These are phyloP conservation scores for Xylariaceae sp. DNA, from an alignment of 2,329 filamentous ascomycete genomes.

Conservation along the genomic window DNA sequence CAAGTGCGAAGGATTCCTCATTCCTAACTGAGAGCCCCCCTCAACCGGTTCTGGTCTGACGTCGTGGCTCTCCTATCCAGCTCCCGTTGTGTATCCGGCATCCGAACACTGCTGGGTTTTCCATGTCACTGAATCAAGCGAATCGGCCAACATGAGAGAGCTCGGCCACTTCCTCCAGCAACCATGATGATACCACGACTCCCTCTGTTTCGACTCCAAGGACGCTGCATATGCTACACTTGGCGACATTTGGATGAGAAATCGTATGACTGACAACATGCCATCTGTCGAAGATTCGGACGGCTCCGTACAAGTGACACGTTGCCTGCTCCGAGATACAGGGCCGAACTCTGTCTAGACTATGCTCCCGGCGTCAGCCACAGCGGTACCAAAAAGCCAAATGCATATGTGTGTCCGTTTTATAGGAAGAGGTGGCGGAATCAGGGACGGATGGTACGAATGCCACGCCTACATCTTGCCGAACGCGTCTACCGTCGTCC, in stretches of 20 bases:
- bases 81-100: slow-evolving; percentile 12
- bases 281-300: slow-evolving; percentile 11
- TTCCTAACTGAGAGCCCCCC: slow-evolving; percentile 5
- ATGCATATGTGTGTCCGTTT: too few species aligned
- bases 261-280: slow-evolving; percentile 24
- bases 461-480: too few species aligned
- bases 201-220: slow-evolving; percentile 10
- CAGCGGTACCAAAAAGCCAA: slow-evolving; percentile 1
- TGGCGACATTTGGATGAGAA: slow-evolving; percentile 14
- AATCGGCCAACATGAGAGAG: slow-evolving; percentile 7
- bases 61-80: slow-evolving; percentile 2
- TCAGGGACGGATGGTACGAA: too few species aligned
- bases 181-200: slow-evolving; percentile 3
- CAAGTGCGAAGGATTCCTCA: slow-evolving; percentile 3
- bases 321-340: slow-evolving; percentile 21
- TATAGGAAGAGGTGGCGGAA: too few species aligned
- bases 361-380: slow-evolving; percentile 15
- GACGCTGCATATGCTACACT: slow-evolving; percentile 9
- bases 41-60: slow-evolving; percentile 3
- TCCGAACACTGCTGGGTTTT: slow-evolving; percentile 6
- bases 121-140: slow-evolving; percentile 8
- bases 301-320: slow-evolving; percentile 23
- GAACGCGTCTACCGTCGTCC: too few species aligned
- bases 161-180: slow-evolving; percentile 3
- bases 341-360: slow-evolving; percentile 16